Conservation (phyloP, 2,329 filamentous ascomycete genomes). For the Cordyceps cicadae region DNA sequence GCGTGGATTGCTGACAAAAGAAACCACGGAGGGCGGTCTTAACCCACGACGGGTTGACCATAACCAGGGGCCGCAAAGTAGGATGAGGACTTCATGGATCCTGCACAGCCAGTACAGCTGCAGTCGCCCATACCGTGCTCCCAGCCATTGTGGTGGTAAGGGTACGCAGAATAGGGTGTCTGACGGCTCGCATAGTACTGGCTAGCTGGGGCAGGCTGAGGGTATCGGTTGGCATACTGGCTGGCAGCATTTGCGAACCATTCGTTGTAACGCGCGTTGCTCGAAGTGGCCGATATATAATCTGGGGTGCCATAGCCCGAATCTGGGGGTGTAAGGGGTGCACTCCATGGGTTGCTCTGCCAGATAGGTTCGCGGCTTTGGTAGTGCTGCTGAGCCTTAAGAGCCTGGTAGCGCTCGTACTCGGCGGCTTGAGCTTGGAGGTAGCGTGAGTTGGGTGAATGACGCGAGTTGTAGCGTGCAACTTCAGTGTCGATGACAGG, state of each 20-base stretch:
- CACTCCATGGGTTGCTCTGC: constrained; percentile 37
- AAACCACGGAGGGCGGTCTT: constrained; percentile 21
- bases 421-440: constrained; percentile 48
- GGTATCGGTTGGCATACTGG: constrained; percentile 37
- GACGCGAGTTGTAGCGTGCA: constrained; percentile 29
- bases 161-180: constrained; percentile 39
- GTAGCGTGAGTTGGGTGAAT: constrained; percentile 36
- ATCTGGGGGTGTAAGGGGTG: constrained; percentile 50
- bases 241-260: constrained; percentile 43
- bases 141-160: constrained; percentile 35
- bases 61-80: constrained; percentile 44
- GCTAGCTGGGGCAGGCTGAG: constrained; percentile 33
- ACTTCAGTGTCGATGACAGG: constrained; percentile 39
- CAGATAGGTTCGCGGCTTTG: constrained; percentile 38
- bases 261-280: constrained; percentile 48
- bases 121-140: constrained; percentile 43
- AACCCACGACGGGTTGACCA: constrained; percentile 49
- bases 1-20: constrained; percentile 12
- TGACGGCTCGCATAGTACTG: constrained; percentile 35
- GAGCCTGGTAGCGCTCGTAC: constrained; percentile 39
- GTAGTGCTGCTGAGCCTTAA: constrained; percentile 37
- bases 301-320: constrained; percentile 55
- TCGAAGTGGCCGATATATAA: constrained; percentile 47
- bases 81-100: constrained; percentile 35
- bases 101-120: constrained; percentile 38